Conservation (phyloP, 345 rosid species). For the Aegle marmelos region DNA sequence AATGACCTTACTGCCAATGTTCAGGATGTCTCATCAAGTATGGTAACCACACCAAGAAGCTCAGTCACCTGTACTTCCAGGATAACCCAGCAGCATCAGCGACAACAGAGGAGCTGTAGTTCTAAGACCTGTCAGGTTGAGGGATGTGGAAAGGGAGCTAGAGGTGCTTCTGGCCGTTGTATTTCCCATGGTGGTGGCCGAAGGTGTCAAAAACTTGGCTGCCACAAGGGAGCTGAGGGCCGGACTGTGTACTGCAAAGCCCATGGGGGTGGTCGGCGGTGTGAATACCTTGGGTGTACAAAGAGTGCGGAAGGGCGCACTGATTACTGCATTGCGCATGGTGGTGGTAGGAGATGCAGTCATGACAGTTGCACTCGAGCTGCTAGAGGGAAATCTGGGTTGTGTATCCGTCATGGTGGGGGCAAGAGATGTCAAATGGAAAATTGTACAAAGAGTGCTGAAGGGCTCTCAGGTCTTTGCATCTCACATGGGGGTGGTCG, state of each 20-base stretch:
- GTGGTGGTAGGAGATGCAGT: conserved; percentile 94
- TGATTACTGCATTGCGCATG: conserved; percentile 93
- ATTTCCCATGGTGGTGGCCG: conserved; percentile 98
- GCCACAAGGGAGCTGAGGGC: conserved; percentile 98
- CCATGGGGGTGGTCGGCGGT: conserved; percentile 97
- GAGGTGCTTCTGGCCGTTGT: conserved; percentile 97
- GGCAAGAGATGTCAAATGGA: conserved; percentile 93
- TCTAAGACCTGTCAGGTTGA: conserved; percentile 82
- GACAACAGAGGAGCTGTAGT: conserved; percentile 49
- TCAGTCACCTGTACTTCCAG: conserved; percentile 83
- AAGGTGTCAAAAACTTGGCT: conserved; percentile 85
- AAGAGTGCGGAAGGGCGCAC: conserved; percentile 99
- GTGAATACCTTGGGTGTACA: conserved; percentile 94
- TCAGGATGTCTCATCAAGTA: conserved; percentile 65
- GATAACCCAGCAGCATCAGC: conserved; percentile 58
- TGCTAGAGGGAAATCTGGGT: conserved; percentile 94
- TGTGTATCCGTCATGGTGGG: conserved; percentile 96
- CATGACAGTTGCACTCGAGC: conserved; percentile 81
- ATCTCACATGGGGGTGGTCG: conserved; percentile 98
- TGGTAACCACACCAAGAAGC: conserved; percentile 57
- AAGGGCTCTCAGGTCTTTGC: conserved; percentile 95
- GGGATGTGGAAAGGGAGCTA: conserved; percentile 97
- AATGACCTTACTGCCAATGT: conserved; percentile 28
- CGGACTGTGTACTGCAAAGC: conserved; percentile 96
- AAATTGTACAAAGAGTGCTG: conserved; percentile 90